phyloP scores from a whole-genome alignment of 352 stramenopile species.

The Blastocystis sp. region DNA sequence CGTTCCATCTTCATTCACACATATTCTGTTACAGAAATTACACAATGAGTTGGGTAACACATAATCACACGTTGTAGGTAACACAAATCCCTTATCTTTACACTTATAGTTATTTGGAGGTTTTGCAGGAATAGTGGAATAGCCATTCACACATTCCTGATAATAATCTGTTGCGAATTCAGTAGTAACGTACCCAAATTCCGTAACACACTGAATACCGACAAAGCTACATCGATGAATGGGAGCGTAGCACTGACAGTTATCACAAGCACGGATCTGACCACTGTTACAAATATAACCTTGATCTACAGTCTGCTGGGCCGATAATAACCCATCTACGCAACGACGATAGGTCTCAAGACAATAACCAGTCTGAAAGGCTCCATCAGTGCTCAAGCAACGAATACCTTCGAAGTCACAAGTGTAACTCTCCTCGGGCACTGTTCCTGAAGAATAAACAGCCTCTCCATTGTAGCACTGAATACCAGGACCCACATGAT shows the following conservation, averaged over 20 bases:
- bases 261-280: conserved; percentile 21
- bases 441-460: background rate
- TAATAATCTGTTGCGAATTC: conserved; percentile 65
- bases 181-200: conserved; percentile 35
- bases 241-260: conserved; percentile 13
- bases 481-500: conserved; percentile 36
- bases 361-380: conserved; percentile 1
- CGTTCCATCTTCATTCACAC: conserved; percentile 59
- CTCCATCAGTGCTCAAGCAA: background rate
- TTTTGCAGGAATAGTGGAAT: conserved; percentile 29
- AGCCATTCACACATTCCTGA: conserved; percentile 58
- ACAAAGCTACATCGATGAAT: conserved; percentile 64
- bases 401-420: conserved; percentile 65
- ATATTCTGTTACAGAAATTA: conserved; percentile 38
- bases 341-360: conserved; percentile 44
- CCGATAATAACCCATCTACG: conserved; percentile 20
- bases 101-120: conserved; percentile 63
- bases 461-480: conserved; percentile 60
- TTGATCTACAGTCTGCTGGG: conserved; percentile 24
- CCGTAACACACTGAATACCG: conserved; percentile 59
- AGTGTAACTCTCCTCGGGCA: background rate
- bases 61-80: conserved; percentile 36
- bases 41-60: conserved; percentile 47
- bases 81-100: conserved; percentile 64
- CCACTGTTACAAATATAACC: conserved; percentile 52